Evolutionary conservation across 23 red algal genomes (phyloP), one percentile per base, ranked within the genome.

Genomic region (Gracilaria domingensis): DNA sequence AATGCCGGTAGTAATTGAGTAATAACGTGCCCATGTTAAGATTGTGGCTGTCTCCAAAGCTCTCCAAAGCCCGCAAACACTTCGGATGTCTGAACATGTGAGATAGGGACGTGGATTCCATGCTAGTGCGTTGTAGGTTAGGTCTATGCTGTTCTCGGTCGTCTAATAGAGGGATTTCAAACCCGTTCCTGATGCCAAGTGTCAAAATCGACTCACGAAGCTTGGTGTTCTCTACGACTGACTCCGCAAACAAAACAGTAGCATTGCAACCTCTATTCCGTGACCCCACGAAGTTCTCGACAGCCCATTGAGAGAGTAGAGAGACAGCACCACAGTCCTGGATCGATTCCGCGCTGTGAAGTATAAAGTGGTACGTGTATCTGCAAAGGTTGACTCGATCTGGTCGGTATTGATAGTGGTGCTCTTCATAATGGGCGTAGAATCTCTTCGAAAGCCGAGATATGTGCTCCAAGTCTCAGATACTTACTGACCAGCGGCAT

Each of bases 241-340:
- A 80, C 8, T 80, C 76, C 4, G 76, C 76, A 80, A 56, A 55
- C 7, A 54, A 38, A 37, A 28, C 18, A 0, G 48, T 80, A 13
- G 76, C 76, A 35, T 80, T 57, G 48, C 76, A 80, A 7, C 11
- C 39, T 9, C 76, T 38, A 20, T 80, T 80, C 21, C 36, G 76
- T 21, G 25, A 11, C 4, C 76, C 76, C 1, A 80, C 32, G 25
- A 17, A 80, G 47, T 60, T 60, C 48, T 80, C 76, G 0, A 80
- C 8, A 34, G 76, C 2, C 76, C 76, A 80, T 32, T 80, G 76
- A 8, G 45, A 80, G 8, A 80, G 7, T 12, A 56, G 12, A 2
- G 76, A 80, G 1, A 58, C 2, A 2, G 42, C 49, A 6, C 48
- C 76, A 56, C 76, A 80, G 11, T 54, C 76, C 9, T n/a, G n/a